These are phyloP conservation scores for Penicillium malachiteum DNA, from an alignment of 495 filamentous ascomycete species.

Conservation along the genomic window DNA sequence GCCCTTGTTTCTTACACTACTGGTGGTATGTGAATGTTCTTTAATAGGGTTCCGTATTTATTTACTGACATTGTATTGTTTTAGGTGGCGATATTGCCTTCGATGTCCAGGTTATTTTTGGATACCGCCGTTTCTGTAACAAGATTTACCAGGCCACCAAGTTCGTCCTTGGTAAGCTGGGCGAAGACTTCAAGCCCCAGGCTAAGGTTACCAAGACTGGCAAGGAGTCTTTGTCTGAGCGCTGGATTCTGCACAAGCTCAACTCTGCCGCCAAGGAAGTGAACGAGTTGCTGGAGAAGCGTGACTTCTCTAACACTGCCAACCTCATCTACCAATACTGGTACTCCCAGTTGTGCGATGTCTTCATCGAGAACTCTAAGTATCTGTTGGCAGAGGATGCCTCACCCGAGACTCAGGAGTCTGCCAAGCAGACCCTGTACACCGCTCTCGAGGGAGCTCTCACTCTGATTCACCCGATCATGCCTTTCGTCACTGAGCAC, in stretches of 20 bases:
- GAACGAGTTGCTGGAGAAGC: conserved; percentile 64
- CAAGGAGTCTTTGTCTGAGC: conserved; percentile 70
- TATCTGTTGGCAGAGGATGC: conserved; percentile 63
- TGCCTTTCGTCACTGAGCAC: conserved; percentile 78
- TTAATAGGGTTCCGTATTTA: conserved; percentile 12
- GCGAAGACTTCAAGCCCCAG: conserved; percentile 67
- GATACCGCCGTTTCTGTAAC: conserved; percentile 84
- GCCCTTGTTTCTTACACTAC: conserved; percentile 81
- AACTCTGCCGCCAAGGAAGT: conserved; percentile 70
- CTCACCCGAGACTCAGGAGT: conserved; percentile 53
- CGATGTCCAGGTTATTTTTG: conserved; percentile 80
- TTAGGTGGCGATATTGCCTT: conserved; percentile 74
- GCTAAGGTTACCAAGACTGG: conserved; percentile 56
- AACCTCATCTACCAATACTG: conserved; percentile 67
- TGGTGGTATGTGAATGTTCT: conserved; percentile 53
- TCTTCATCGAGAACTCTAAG: conserved; percentile 79
- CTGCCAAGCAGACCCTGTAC: conserved; percentile 65
- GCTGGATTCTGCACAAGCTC: conserved; percentile 84
- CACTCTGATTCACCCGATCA: conserved; percentile 70
- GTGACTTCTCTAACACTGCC: conserved; percentile 70
- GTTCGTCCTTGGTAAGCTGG: conserved; percentile 77
- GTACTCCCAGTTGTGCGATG: conserved; percentile 65
- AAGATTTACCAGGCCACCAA: conserved; percentile 92
- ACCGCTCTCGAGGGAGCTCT: conserved; percentile 68
- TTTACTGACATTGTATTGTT: conserved; percentile 17